Percentiles rank a stretch among this genome's conserved stretches.
phyloP scores from a whole-genome alignment of 257 asterid genomes.

The Capsicum rhomboideum region DNA sequence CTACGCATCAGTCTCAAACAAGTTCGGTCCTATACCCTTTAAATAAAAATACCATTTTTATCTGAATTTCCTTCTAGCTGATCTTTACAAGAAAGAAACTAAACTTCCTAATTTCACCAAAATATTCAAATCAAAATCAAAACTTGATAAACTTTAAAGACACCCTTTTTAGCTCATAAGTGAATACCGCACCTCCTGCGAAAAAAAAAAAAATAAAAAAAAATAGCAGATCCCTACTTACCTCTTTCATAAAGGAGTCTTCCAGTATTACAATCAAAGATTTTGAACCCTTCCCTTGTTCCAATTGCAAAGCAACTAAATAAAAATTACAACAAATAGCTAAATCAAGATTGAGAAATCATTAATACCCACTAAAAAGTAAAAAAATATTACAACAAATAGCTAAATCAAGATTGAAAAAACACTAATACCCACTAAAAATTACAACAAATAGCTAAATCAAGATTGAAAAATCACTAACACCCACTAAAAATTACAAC shows the following conservation, averaged over 20 bases:
- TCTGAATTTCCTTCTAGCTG: neutral
- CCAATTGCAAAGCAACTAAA: constrained; percentile 84
- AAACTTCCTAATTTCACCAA: neutral
- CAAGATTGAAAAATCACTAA: neutral
- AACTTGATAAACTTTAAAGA: neutral
- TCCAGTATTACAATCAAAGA: constrained; percentile 68
- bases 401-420: neutral
- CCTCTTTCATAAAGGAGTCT: constrained; percentile 82
- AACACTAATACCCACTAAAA: neutral
- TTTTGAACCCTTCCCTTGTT: constrained; percentile 67
- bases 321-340: neutral
- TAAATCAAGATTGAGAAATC: neutral
- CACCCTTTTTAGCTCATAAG: neutral
- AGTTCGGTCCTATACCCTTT: neutral
- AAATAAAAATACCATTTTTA: neutral
- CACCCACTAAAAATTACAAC: neutral
- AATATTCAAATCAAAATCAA: neutral
- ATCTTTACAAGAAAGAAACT: neutral
- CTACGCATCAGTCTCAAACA: neutral
- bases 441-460: neutral
- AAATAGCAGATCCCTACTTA: neutral
- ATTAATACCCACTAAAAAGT: neutral
- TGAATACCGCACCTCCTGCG: neutral
- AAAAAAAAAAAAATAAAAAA: too few species aligned
- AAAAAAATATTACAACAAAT: too few species aligned